Evolutionary conservation across 495 filamentous ascomycete species (phyloP).

Genomic region (Penicillium subrubescens): DNA sequence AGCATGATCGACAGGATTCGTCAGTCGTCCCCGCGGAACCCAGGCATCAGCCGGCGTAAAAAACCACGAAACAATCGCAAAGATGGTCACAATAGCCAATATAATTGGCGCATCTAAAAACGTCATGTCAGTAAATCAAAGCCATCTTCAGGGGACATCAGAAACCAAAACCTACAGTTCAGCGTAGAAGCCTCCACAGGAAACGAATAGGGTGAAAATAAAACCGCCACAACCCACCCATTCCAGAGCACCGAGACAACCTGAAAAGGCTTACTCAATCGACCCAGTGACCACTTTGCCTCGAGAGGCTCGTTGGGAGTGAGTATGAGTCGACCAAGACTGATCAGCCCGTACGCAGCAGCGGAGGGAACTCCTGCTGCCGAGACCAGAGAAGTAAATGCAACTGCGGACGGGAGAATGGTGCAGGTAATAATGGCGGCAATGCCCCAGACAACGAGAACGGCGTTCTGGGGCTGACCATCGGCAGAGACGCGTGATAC

Average conservation of each 20-base stretch:
- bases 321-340: neutral
- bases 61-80: neutral
- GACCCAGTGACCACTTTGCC: neutral
- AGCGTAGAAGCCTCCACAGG: neutral
- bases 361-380: neutral
- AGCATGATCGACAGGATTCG: neutral
- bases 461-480: neutral
- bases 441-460: neutral
- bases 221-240: neutral
- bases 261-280: neutral
- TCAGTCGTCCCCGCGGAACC: neutral
- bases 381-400: neutral
- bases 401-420: neutral
- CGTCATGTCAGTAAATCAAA: neutral
- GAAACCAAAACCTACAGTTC: neutral
- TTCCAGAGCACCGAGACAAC: neutral
- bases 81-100: neutral
- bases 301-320: neutral
- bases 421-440: neutral
- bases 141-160: neutral
- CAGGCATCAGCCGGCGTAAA: neutral
- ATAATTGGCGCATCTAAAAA: neutral
- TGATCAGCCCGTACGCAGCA: neutral
- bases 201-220: neutral
- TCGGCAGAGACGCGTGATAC: neutral